phyloP scores from a whole-genome alignment of 2,329 filamentous ascomycete species.

The Fusarium brachygibbosum region DNA sequence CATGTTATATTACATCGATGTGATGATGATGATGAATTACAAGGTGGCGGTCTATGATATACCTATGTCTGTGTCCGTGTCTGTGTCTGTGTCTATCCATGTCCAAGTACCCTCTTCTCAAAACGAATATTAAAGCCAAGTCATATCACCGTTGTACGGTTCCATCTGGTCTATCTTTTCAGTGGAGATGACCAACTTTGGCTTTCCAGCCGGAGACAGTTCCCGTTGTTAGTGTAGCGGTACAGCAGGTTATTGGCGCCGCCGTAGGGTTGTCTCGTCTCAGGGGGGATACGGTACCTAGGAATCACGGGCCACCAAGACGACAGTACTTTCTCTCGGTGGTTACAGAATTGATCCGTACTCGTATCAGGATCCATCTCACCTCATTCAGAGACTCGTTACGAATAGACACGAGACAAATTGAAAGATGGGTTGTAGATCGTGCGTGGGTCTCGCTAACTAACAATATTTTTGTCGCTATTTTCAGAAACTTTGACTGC shows the following conservation, averaged over 20 bases:
- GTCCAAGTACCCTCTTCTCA: too few relatives aligned
- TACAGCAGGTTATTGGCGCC: conserved; percentile 40
- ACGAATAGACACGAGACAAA: conserved; percentile 14
- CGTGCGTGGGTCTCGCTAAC: not conserved
- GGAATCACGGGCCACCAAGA: conserved; percentile 13
- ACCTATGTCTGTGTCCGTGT: not conserved
- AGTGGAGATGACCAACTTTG: conserved; percentile 34
- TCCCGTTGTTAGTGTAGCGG: conserved; percentile 47
- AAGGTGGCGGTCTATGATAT: conserved; percentile 16
- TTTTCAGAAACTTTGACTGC: conserved; percentile 29
- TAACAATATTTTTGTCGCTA: conserved; percentile 9
- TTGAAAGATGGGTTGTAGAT: not conserved
- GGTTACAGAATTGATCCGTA: conserved; percentile 38
- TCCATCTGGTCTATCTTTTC: conserved; percentile 22
- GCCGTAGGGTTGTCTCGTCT: conserved; percentile 27
- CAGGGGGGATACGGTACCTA: too few relatives aligned
- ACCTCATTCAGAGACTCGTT: conserved; percentile 20
- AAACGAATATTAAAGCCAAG: conserved; percentile 12
- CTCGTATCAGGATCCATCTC: conserved; percentile 43
- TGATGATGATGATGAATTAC: not conserved
- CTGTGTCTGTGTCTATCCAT: not conserved
- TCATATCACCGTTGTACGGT: conserved; percentile 3
- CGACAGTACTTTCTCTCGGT: not conserved
- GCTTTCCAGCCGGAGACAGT: conserved; percentile 45
- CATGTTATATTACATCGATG: conserved; percentile 7